These are phyloP conservation scores for Agaricales sp. DNA, from an alignment of 1,284 basidiomycete species.

Conservation along the genomic window DNA sequence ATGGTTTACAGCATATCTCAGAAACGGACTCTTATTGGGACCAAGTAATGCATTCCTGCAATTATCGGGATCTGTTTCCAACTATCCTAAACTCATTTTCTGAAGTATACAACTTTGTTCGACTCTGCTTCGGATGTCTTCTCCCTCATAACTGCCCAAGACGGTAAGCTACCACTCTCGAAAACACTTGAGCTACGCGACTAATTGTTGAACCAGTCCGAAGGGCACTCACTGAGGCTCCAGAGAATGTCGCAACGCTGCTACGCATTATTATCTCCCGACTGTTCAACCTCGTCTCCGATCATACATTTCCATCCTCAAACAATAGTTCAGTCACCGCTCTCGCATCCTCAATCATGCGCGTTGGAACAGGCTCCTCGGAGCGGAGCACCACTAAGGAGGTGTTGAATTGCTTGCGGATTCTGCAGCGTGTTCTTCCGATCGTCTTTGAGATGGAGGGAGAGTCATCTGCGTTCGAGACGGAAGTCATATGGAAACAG, in stretches of 20 bases:
- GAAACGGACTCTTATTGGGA: constrained; percentile 76
- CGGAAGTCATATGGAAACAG: constrained; percentile 66
- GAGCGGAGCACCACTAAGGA: constrained; percentile 71
- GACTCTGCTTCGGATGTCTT: constrained; percentile 84
- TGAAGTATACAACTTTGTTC: constrained; percentile 73
- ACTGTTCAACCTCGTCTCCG: constrained; percentile 72
- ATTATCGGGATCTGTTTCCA: constrained; percentile 5
- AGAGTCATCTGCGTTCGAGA: constrained; percentile 58
- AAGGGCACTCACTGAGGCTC: constrained; percentile 69
- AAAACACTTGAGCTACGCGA: constrained; percentile 6
- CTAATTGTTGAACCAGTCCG: constrained; percentile 42
- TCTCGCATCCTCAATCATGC: constrained; percentile 60
- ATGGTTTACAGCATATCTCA: constrained; percentile 49
- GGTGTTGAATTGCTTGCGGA: constrained; percentile 79
- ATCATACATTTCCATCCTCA: constrained; percentile 71
- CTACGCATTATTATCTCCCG: constrained; percentile 65
- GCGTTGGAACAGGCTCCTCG: constrained; percentile 31
- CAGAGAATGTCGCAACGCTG: constrained; percentile 78
- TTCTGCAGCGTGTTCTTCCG: constrained; percentile 81
- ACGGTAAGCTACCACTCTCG: constrained; percentile 44
- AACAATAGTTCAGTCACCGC: constrained; percentile 46
- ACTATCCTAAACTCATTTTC: constrained; percentile 11
- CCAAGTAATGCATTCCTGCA: constrained; percentile 39
- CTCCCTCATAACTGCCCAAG: constrained; percentile 76
- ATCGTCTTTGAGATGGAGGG: constrained; percentile 78